Percentiles rank a stretch among this genome's conserved stretches.
Conservation (phyloP, 257 asterid genomes). For the Salvia rosmarinus region DNA sequence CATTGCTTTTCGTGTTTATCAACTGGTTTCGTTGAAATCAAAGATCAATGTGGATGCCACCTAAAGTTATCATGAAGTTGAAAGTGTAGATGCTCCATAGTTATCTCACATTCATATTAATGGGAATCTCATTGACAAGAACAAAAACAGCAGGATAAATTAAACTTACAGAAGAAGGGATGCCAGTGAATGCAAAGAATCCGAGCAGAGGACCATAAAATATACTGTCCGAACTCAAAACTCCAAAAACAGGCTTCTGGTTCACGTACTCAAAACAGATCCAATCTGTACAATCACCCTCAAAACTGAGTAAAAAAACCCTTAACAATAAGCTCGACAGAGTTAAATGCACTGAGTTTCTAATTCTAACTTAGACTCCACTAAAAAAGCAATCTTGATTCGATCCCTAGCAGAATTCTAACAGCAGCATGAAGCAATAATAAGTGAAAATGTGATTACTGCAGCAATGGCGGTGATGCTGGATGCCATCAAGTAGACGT, state of each 20-base stretch:
- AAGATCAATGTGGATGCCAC: not conserved
- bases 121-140: too few species aligned
- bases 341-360: not conserved
- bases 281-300: conserved; percentile 66
- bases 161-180: conserved; percentile 77
- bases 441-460: conserved; percentile 42
- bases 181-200: conserved; percentile 80
- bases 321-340: not conserved
- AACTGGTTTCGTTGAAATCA: too few species aligned
- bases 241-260: conserved; percentile 81
- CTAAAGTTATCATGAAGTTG: conserved; percentile 22
- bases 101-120: not conserved
- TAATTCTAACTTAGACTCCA: not conserved
- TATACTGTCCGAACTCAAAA: conserved; percentile 73
- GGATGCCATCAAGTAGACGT: conserved; percentile 85
- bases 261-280: conserved; percentile 84
- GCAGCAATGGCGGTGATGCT: conserved; percentile 94
- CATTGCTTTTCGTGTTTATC: not conserved
- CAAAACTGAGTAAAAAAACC: not conserved
- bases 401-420: not conserved
- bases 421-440: not conserved
- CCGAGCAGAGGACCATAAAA: conserved; percentile 94
- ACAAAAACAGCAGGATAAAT: not conserved
- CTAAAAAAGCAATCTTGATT: not conserved
- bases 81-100: not conserved